Evolutionary conservation across 2,329 filamentous ascomycete species (phyloP), one percentile per base, ranked within the genome.

Genomic region (Parascedosporium putredinis): DNA sequence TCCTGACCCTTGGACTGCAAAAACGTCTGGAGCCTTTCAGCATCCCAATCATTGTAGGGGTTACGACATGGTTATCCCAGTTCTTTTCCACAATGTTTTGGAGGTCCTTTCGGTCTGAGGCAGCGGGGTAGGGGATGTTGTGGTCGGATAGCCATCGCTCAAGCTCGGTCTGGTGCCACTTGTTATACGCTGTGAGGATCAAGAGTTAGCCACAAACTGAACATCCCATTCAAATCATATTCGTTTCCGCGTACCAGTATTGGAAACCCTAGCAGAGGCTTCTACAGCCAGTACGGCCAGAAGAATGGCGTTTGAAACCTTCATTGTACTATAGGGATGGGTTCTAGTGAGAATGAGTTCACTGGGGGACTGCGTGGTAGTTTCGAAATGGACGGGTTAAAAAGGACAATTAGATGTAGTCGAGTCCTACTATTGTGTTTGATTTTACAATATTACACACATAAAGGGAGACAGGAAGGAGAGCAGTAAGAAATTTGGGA

Each of bases 161-260:
- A 25, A 98, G 81, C 75, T 98, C 93, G 20, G 88, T 95, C 74
- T 97, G 84, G 61, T 97, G 91, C 93, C 93, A 98, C 67, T 93
- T 96, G 72, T 97, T 96, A 76, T 97, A 97, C 14, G 84, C 91
- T 95, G 62, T 45, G 57, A n/a, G 31, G 50, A 47, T 2, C 20
- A 25, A 12, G 9, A 16, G 12, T 4, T 3, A n/a, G 23, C n/a
- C n/a, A n/a, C n/a, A n/a, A n/a, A n/a, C n/a, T n/a, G n/a, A n/a
- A n/a, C n/a, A n/a, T n/a, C n/a, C n/a, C n/a, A n/a, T n/a, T n/a
- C n/a, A n/a, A n/a, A n/a, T n/a, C n/a, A n/a, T n/a, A n/a, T n/a
- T n/a, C n/a, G 54, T 55, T 14, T 23, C 42, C 46, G 22, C 51
- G 50, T 46, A 50, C 29, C 8, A n/a, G 46, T 14, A 3, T 20